These are phyloP conservation scores for Neckera pumila DNA, from an alignment of 225 moss, liverwort and hornwort genomes.

Conservation along the genomic window DNA sequence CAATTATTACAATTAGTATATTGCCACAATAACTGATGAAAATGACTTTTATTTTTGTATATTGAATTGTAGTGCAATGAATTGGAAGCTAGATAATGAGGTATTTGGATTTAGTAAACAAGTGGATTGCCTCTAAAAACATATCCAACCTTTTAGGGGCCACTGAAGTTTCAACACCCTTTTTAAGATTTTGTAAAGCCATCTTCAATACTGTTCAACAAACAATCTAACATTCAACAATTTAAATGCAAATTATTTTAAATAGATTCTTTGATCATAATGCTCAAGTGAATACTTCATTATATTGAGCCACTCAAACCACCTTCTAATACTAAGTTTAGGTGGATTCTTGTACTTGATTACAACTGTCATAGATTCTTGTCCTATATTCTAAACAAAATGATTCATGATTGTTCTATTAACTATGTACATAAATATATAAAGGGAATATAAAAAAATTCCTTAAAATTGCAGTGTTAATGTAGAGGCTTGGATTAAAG, in stretches of 20 bases:
- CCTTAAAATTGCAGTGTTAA: not conserved
- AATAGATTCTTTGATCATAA: not conserved
- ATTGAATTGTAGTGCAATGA: not conserved
- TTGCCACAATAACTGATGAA: not conserved
- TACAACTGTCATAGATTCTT: not conserved
- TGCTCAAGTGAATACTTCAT: not conserved
- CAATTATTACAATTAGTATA: not conserved
- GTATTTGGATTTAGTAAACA: not conserved
- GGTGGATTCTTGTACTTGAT: not conserved
- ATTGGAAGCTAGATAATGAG: not conserved
- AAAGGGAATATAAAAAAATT: not conserved
- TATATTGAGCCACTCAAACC: not conserved
- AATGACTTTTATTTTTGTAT: not conserved
- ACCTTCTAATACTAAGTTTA: not conserved
- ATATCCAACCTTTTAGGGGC: accelerated
- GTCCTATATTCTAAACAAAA: not conserved
- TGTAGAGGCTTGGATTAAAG: not conserved
- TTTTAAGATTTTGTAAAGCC: not conserved
- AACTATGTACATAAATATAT: accelerated
- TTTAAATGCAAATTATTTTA: not conserved
- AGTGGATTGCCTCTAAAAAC: not conserved
- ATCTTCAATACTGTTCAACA: not conserved
- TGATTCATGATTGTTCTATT: not conserved
- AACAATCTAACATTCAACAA: not conserved
- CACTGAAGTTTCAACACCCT: accelerated